Evolutionary conservation across 2,329 filamentous ascomycete genomes (phyloP), one percentile per base, ranked within the genome.

Genomic region (Sclerotinia borealis): DNA sequence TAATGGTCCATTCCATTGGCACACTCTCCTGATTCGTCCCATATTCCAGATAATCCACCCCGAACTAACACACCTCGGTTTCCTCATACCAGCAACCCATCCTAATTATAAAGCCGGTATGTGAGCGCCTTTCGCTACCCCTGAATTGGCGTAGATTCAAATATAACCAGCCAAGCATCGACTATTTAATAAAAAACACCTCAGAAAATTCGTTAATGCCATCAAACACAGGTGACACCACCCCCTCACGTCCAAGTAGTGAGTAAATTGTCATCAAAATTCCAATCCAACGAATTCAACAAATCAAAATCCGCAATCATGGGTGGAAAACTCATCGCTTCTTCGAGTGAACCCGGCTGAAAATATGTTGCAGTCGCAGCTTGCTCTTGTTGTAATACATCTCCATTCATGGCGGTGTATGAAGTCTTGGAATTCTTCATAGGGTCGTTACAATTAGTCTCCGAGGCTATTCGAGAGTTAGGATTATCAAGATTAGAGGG

Each of bases 271-370:
- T 65, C 63, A 52, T 65, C 63, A 25, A 68, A 58, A 31, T 62
- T 63, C 68, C 67, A 69, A 60, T 67, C 65, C 56, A 68, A 47
- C 4, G 67, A 65, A 65, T 64, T 64, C 10, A 66, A 65, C 7
- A 67, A 43, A 34, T 68, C 67, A 13, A 67, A 63, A 45, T 64
- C 61, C 1, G 65, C 63, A 45, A 65, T 49, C 39, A 56, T 52
- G 31, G 54, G 61, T 9, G 62, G 43, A 10, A 64, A 61, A 15
- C 47, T 63, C 29, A 49, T 54, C 11, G 48, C 34, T 36, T 63
- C 60, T n/a, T 62, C 50, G 5, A 58, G 25, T 3, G 59, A 63
- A n/a, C 48, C 43, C 4, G 50, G 54, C 27, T 43, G 45, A 19
- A 54, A 41, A 47, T 62, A 62, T 5, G 60, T 58, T 58, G 54